Base-by-base conservation (phyloP, 495 filamentous ascomycete species). In the Friedmanniomyces endolithicus region DNA sequence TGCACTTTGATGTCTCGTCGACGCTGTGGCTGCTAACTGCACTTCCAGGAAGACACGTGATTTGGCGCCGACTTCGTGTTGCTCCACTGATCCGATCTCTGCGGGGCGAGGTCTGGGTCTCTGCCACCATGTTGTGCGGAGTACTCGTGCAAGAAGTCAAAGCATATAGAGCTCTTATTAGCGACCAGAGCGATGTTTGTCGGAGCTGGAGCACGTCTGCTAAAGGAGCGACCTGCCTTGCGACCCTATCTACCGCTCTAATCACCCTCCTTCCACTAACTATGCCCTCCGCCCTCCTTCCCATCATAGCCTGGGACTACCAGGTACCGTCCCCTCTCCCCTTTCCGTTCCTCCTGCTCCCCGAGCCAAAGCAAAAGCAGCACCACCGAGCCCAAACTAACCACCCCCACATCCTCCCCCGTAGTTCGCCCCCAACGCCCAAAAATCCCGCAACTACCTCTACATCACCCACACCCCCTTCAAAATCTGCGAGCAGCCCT, bases 401-500 rank as follows among this genome's bases (percentile, higher is more conserved):
- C n/a, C n/a, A n/a, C n/a, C n/a, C n/a, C n/a, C 12, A 19, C 3
- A 19, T 41, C 37, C 37, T 14, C 37, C 12, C 37, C 27, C 9
- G 27, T 31, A 41, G 48, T 62, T 57, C 60, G 61, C 60, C 12
- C 60, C 60, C 37, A 62, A 61, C 44, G 60, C 49, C 34, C 58
- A 63, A 35, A 58, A 58, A 27, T 44, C 49, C 23, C 57, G 52
- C 35, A 50, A 57, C 48, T 53, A 52, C 48, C 57, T 63, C 46
- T 48, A 53, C 52, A 24, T 23, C 20, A 50, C 35, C 53, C 11
- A 20, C 2, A 49, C 37, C 1, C 45, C 51, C 0, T 63, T 49
- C 53, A 56, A 49, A 25, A 60, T 50, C 52, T 60, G 57, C 53
- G 60, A 61, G 37, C 62, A 50, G 43, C 59, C 63, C 27, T 51